Conservation (phyloP, 495 filamentous ascomycete genomes). For the Aspergillus indologenus region DNA sequence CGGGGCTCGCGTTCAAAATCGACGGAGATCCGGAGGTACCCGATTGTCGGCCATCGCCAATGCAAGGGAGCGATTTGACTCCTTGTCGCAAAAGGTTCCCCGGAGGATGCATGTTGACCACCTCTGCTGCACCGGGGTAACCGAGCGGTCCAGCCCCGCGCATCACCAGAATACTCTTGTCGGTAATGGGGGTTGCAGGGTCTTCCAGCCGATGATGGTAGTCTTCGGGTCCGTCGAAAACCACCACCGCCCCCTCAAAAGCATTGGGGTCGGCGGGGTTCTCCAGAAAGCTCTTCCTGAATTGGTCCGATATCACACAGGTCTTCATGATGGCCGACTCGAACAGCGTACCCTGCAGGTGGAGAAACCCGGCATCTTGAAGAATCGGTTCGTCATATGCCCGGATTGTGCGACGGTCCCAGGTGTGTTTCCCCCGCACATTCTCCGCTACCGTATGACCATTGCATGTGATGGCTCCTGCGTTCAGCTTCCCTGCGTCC, state of each 20-base stretch:
- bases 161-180: slow-evolving; percentile 52
- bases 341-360: slow-evolving; percentile 51
- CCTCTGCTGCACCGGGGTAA: slow-evolving; percentile 54
- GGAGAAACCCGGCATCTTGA: slow-evolving; percentile 48
- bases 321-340: slow-evolving; percentile 58
- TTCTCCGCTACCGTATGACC: slow-evolving; percentile 41
- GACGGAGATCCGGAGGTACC: slow-evolving; percentile 54
- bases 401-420: slow-evolving; percentile 45
- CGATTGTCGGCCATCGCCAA: slow-evolving; percentile 55
- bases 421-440: slow-evolving; percentile 40
- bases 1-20: slow-evolving; percentile 55
- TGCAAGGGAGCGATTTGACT: slow-evolving; percentile 50
- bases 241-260: slow-evolving; percentile 49
- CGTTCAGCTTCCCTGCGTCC: slow-evolving; percentile 42
- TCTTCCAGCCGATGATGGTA: slow-evolving; percentile 47
- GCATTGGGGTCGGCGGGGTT: slow-evolving; percentile 50
- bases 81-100: slow-evolving; percentile 44
- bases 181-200: slow-evolving; percentile 42
- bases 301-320: slow-evolving; percentile 49
- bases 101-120: slow-evolving; percentile 57
- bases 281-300: slow-evolving; percentile 45
- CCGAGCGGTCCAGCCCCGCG: slow-evolving; percentile 52
- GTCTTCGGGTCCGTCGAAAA: slow-evolving; percentile 55
- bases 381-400: slow-evolving; percentile 45
- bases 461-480: slow-evolving; percentile 42